Evolutionary conservation across 139 green algal species (phyloP).

Genomic region (Chlorella sp.): DNA sequence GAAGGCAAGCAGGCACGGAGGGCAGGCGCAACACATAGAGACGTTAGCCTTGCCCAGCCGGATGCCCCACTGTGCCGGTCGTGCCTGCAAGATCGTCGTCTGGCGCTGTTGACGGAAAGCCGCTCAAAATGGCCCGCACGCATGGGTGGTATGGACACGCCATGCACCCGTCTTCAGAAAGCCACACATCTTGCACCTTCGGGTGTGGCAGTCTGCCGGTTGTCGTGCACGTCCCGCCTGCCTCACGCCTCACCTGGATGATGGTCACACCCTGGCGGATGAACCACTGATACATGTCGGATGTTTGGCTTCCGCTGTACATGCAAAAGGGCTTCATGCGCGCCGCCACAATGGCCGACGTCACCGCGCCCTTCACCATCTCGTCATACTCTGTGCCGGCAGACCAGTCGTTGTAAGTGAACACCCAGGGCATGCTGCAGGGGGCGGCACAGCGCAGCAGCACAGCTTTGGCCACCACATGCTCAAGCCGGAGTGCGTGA

Average conservation of each 20-base stretch:
- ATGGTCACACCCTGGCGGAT: not conserved
- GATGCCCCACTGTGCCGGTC: too few relatives aligned
- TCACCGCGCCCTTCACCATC: conserved; percentile 24
- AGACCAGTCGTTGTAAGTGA: conserved; percentile 30
- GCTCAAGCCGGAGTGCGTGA: too few relatives aligned
- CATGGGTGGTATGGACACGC: too few relatives aligned
- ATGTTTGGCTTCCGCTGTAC: not conserved
- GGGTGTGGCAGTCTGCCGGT: too few relatives aligned
- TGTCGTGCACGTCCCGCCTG: too few relatives aligned
- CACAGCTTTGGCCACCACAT: not conserved
- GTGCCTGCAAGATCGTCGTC: too few relatives aligned
- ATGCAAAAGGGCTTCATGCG: conserved; percentile 27
- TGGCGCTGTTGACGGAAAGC: too few relatives aligned
- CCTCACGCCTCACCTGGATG: not conserved
- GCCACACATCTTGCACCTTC: not conserved
- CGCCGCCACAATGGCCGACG: not conserved
- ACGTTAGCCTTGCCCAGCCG: not conserved
- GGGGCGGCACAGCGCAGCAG: not conserved
- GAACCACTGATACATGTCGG: conserved; percentile 12
- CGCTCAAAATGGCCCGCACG: too few relatives aligned
- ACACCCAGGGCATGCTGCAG: conserved; percentile 28
- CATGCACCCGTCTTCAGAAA: not conserved
- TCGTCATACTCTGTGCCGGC: conserved; percentile 20
- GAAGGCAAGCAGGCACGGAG: not conserved
- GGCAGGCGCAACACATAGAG: not conserved